Conservation (phyloP, 2,329 filamentous ascomycete species). For the Pezicula carpinea region DNA sequence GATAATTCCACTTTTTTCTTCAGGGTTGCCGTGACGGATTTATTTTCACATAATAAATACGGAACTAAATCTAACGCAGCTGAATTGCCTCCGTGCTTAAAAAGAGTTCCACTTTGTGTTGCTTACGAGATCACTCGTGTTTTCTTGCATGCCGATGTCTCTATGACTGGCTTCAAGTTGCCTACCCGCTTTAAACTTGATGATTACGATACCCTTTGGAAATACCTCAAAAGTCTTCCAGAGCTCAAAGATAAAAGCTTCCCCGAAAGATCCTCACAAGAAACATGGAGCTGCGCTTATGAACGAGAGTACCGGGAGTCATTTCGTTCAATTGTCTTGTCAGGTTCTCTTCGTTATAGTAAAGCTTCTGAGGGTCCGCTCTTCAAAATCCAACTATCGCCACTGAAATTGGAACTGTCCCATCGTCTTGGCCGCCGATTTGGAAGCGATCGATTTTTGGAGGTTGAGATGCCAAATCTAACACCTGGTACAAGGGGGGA, state of each 20-base stretch:
- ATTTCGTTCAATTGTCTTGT: constrained; percentile 40
- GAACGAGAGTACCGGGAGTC: constrained; percentile 14
- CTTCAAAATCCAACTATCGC: constrained; percentile 43
- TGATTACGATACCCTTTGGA: constrained; percentile 41
- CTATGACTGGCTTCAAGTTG: constrained; percentile 15
- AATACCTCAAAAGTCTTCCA: constrained; percentile 33
- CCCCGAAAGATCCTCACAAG: constrained; percentile 39
- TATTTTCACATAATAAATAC: not conserved
- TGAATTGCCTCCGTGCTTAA: constrained; percentile 15
- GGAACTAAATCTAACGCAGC: constrained; percentile 9
- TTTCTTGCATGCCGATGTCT: constrained; percentile 20
- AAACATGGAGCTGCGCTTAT: constrained; percentile 37
- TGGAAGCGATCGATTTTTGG: constrained; percentile 54
- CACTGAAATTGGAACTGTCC: constrained; percentile 42
- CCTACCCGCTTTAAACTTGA: constrained; percentile 29
- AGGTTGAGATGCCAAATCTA: constrained; percentile 46
- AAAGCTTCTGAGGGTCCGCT: constrained; percentile 31
- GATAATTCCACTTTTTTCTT: not conserved
- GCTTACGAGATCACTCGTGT: constrained; percentile 27
- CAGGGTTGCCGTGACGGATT: not conserved
- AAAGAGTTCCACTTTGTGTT: constrained; percentile 13
- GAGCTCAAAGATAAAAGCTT: constrained; percentile 40
- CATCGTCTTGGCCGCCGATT: constrained; percentile 51
- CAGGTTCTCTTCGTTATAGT: constrained; percentile 37
- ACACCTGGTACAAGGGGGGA: constrained; percentile 13